phyloP scores from a whole-genome alignment of 2,329 filamentous ascomycete genomes.

The Microsporum ferrugineum region DNA sequence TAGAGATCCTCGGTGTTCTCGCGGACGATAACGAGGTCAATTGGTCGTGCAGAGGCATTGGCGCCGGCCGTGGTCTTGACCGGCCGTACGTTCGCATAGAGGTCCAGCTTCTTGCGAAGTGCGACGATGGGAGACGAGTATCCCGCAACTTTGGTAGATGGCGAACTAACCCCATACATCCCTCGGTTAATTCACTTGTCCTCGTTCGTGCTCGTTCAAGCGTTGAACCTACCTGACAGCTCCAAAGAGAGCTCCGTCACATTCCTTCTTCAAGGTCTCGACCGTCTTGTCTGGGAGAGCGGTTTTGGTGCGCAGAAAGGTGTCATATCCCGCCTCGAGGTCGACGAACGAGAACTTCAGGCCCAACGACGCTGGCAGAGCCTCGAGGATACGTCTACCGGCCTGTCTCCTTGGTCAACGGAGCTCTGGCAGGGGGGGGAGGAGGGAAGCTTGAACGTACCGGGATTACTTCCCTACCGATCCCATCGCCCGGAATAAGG shows the following conservation, averaged over 20 bases:
- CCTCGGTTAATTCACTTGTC: background rate
- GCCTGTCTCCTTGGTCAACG: slow-evolving; percentile 35
- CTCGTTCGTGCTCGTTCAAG: background rate
- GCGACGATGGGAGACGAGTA: slow-evolving; percentile 97
- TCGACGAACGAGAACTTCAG: slow-evolving; percentile 91
- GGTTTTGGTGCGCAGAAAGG: slow-evolving; percentile 78
- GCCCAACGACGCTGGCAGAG: slow-evolving; percentile 77
- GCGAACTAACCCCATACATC: slow-evolving; percentile 48
- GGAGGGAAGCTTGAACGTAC: slow-evolving; percentile 28
- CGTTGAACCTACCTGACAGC: slow-evolving; percentile 55
- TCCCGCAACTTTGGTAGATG: slow-evolving; percentile 76
- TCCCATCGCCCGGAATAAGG: slow-evolving; percentile 95
- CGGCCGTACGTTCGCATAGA: slow-evolving; percentile 94
- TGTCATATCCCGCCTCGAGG: slow-evolving; percentile 85
- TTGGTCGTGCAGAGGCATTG: slow-evolving; percentile 45
- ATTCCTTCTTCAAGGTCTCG: slow-evolving; percentile 75
- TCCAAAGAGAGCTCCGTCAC: slow-evolving; percentile 91
- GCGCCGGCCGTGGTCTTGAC: slow-evolving; percentile 64
- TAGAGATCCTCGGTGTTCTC: slow-evolving; percentile 99
- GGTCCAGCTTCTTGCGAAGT: slow-evolving; percentile 83
- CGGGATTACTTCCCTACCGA: slow-evolving; percentile 96
- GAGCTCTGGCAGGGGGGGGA: slow-evolving; percentile 4
- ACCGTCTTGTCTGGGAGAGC: slow-evolving; percentile 88
- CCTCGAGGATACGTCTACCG: slow-evolving; percentile 81
- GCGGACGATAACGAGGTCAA: slow-evolving; percentile 95